Base-by-base conservation (phyloP, 2,329 filamentous ascomycete species). In the Falciphora oryzae region DNA sequence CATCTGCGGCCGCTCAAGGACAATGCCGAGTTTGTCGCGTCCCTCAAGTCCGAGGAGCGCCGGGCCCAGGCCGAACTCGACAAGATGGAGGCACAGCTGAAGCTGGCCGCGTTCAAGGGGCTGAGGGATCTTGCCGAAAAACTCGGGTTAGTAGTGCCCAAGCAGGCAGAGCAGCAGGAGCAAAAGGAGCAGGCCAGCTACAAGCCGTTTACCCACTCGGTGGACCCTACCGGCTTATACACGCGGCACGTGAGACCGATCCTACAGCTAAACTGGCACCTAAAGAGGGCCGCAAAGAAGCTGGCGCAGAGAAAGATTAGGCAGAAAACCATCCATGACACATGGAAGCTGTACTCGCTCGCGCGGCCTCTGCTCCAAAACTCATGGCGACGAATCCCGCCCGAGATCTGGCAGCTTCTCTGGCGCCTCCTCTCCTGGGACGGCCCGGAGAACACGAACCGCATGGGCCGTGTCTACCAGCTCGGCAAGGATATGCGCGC, bases 401-500 rank as follows among this genome's bases (percentile, higher is more conserved):
- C 79, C 13, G 79, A 83, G 22, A 80, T 85, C 5, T 89, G 89
- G 85, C 76, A 83, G n/a, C 73, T 86, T 2, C 74, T 94, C 11
- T 94, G 90, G 89, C 77, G 81, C 35, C 75, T 85, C 2, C 77
- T 89, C 58, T 84, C 86, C 1, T 79, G 80, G 59, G 77, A 83
- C 57, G 72, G 76, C 13, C 67, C 78, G 44, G 76, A 78, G 59
- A 82, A 85, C 72, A 73, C 82, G 59, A 79, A 85, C 67, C 83
- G 86, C 35, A 81, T 89, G 72, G 76, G 81, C 7, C 88, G 89
- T 70, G 75, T 91, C 35, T 84, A 84, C 65, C 76, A 80, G 38
- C 79, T 94, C 3, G 81, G 85, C 6, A 82, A 86, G 69, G 90
- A 93, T 71, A 89, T 92, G 80, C 79, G 81, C 64, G 80, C 82